Evolutionary conservation across 1,284 basidiomycete species (phyloP).

Genomic region (Austroboletus niveus): DNA sequence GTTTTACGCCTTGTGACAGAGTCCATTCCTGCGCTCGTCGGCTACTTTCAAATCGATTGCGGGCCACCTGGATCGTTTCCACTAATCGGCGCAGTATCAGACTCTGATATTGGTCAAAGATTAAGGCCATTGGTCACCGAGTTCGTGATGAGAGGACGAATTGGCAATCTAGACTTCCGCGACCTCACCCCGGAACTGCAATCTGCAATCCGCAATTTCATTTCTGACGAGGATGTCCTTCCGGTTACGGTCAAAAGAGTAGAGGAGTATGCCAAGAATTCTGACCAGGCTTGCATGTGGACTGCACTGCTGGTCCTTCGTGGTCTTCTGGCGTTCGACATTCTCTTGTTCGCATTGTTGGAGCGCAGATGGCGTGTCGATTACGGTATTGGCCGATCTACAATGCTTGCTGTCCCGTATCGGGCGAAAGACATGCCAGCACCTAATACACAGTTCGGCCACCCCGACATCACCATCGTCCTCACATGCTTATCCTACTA

Average conservation of each 20-base stretch:
- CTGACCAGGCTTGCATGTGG: constrained; percentile 24
- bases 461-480: constrained; percentile 46
- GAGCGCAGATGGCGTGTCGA: constrained; percentile 48
- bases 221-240: constrained; percentile 7
- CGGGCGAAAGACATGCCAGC: constrained; percentile 36
- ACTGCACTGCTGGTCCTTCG: constrained; percentile 38
- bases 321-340: constrained; percentile 40
- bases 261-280: constrained; percentile 8
- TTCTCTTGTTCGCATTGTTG: constrained; percentile 38
- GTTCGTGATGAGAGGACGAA: constrained; percentile 25
- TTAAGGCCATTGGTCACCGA: constrained; percentile 21
- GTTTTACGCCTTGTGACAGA: constrained; percentile 29
- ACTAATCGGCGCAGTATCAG: constrained; percentile 29
- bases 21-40: constrained; percentile 13
- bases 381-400: constrained; percentile 42
- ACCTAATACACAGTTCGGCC: not conserved
- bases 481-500: constrained; percentile 51
- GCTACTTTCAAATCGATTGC: constrained; percentile 8
- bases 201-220: constrained; percentile 20
- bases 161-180: constrained; percentile 18
- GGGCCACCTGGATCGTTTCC: constrained; percentile 25
- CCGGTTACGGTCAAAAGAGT: constrained; percentile 20
- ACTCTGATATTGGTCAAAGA: constrained; percentile 2
- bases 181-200: not conserved
- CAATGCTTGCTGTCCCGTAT: not conserved